A percentile compares a stretch with the other conserved stretches of the same genome.
Conservation (phyloP, 495 filamentous ascomycete species). For the Neurospora hispaniola region DNA sequence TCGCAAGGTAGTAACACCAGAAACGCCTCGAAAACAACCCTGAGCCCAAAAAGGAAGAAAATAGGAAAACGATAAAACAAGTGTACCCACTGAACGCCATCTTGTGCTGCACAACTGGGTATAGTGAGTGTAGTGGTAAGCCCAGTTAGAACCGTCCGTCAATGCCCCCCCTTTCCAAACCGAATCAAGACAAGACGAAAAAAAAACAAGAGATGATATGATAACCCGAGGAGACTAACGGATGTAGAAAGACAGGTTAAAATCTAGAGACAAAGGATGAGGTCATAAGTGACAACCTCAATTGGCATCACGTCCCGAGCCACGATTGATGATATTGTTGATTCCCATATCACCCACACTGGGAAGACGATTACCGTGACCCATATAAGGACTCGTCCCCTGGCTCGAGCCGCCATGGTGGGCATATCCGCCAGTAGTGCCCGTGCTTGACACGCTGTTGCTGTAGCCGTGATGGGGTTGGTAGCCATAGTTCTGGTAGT, state of each 20-base stretch:
- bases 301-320: constrained; percentile 7
- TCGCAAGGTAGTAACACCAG: not conserved
- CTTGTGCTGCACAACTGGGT: not conserved
- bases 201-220: constrained; percentile 6
- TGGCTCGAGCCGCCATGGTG: constrained; percentile 15
- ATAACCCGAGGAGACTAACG: constrained; percentile 1
- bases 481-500: constrained; percentile 10
- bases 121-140: not conserved
- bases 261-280: not conserved
- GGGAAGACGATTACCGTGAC: constrained; percentile 34
- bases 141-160: not conserved
- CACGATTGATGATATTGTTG: constrained; percentile 44
- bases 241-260: not conserved
- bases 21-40: not conserved
- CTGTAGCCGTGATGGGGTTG: constrained; percentile 30
- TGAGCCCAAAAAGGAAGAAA: not conserved
- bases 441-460: constrained; percentile 30
- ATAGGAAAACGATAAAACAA: not conserved
- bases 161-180: not conserved
- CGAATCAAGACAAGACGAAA: not conserved
- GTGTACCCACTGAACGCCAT: not conserved
- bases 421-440: constrained; percentile 14
- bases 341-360: constrained; percentile 46
- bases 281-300: not conserved
- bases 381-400: constrained; percentile 36